Evolutionary conservation across 208 protist genomes (phyloP).

Genomic region (Leishmania tarentolae): DNA sequence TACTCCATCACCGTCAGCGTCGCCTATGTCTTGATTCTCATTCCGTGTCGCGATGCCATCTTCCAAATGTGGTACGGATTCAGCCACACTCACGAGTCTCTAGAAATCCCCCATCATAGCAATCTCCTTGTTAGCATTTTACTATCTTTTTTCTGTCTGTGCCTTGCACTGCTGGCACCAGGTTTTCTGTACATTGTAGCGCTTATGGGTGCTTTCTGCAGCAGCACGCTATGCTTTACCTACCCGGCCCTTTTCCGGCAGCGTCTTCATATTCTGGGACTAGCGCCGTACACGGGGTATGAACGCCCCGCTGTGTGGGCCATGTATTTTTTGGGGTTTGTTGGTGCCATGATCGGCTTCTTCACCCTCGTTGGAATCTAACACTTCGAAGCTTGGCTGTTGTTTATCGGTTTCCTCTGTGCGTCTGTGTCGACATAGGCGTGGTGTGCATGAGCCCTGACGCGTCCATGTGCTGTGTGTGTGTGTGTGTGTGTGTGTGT

Average conservation of each 20-base stretch:
- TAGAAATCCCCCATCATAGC: constrained; percentile 36
- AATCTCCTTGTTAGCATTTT: constrained; percentile 45
- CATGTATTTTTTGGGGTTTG: constrained; percentile 56
- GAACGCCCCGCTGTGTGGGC: constrained; percentile 36
- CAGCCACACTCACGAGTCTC: constrained; percentile 40
- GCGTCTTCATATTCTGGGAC: constrained; percentile 46
- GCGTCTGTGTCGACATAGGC: background rate
- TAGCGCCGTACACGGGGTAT: constrained; percentile 35
- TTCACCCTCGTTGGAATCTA: constrained; percentile 24
- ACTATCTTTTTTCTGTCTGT: constrained; percentile 48
- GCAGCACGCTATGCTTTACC: constrained; percentile 71
- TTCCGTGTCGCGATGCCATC: constrained; percentile 65
- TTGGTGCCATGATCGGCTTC: constrained; percentile 46
- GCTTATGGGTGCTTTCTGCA: constrained; percentile 68
- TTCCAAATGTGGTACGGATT: constrained; percentile 64
- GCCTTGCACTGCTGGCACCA: constrained; percentile 49
- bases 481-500: too few relatives aligned
- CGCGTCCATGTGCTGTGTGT: background rate
- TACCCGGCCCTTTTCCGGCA: constrained; percentile 70
- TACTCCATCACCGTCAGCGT: constrained; percentile 65
- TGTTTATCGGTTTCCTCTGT: background rate
- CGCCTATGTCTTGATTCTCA: constrained; percentile 69
- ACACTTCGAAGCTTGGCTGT: background rate
- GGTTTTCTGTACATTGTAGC: constrained; percentile 71
- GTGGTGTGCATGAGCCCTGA: background rate